Percentiles rank a stretch among this genome's conserved stretches.
phyloP scores from a whole-genome alignment of 1,284 basidiomycete species.

The Dichomitus squalens region DNA sequence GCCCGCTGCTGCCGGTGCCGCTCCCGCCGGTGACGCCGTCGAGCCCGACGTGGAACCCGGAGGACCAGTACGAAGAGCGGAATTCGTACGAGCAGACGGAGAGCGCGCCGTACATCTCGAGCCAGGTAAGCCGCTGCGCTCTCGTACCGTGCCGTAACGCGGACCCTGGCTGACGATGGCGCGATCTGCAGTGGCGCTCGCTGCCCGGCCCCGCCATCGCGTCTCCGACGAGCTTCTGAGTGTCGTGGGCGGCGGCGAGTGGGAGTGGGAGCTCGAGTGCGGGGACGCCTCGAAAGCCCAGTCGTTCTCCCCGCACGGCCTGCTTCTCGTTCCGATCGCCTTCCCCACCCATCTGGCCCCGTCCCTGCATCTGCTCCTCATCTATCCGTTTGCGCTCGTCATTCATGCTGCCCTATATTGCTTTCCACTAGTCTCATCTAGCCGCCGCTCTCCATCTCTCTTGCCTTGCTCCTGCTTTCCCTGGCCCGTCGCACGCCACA shows the following conservation, averaged over 20 bases:
- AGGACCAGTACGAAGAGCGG: constrained; percentile 33
- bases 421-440: neutral
- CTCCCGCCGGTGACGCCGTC: constrained; percentile 34
- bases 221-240: constrained; percentile 30
- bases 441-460: neutral
- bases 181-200: constrained; percentile 35
- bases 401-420: neutral
- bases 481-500: neutral
- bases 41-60: constrained; percentile 29
- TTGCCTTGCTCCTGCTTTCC: neutral
- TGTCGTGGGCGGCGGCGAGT: neutral
- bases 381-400: neutral
- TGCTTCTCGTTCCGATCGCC: constrained; percentile 5
- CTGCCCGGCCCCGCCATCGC: constrained; percentile 39
- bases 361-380: neutral
- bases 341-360: neutral
- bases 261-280: neutral
- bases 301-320: neutral
- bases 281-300: too few relatives aligned
- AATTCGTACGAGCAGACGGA: constrained; percentile 33
- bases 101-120: constrained; percentile 38
- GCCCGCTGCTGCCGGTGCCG: constrained; percentile 34
- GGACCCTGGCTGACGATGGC: constrained; percentile 9
- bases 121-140: constrained; percentile 33
- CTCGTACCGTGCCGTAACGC: neutral